Evolutionary conservation across 2,329 filamentous ascomycete genomes (phyloP).

Genomic region (Acrocalymma vagum): DNA sequence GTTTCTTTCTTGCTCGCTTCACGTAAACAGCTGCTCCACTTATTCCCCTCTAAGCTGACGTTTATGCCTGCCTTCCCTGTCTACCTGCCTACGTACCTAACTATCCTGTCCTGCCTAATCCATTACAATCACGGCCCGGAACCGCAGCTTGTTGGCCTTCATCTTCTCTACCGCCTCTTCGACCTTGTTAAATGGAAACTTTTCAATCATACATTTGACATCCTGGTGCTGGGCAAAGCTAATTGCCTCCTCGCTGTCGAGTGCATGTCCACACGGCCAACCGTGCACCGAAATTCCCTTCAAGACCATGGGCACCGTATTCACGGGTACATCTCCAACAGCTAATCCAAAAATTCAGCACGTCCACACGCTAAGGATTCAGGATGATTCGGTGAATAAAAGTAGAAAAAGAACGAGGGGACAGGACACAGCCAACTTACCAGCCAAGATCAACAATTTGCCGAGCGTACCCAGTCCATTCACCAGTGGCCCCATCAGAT

Average conservation of each 20-base stretch:
- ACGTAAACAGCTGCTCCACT: conserved; percentile 11
- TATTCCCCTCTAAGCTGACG: not conserved
- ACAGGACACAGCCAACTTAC: too few species aligned
- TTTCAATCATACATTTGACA: conserved; percentile 63
- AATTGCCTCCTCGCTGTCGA: conserved; percentile 63
- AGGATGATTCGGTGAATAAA: not conserved
- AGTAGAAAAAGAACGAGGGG: not conserved
- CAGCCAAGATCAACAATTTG: conserved; percentile 68
- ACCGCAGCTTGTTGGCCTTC: conserved; percentile 59
- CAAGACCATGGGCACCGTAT: conserved; percentile 55
- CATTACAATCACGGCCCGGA: conserved; percentile 61
- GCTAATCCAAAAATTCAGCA: conserved; percentile 37
- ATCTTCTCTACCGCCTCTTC: conserved; percentile 61
- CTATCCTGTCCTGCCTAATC: conserved; percentile 28
- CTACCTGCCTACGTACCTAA: not conserved
- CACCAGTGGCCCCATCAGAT: conserved; percentile 63
- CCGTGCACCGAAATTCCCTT: conserved; percentile 58
- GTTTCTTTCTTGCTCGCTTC: conserved; percentile 12
- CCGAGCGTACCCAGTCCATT: conserved; percentile 63
- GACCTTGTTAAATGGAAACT: conserved; percentile 60
- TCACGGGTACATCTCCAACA: conserved; percentile 54
- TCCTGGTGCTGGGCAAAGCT: conserved; percentile 57
- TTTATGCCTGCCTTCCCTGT: not conserved
- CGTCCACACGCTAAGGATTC: too few species aligned
- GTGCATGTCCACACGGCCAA: conserved; percentile 63